Base-by-base conservation (phyloP, 441 rosid genomes). In the Populus hybrid region DNA sequence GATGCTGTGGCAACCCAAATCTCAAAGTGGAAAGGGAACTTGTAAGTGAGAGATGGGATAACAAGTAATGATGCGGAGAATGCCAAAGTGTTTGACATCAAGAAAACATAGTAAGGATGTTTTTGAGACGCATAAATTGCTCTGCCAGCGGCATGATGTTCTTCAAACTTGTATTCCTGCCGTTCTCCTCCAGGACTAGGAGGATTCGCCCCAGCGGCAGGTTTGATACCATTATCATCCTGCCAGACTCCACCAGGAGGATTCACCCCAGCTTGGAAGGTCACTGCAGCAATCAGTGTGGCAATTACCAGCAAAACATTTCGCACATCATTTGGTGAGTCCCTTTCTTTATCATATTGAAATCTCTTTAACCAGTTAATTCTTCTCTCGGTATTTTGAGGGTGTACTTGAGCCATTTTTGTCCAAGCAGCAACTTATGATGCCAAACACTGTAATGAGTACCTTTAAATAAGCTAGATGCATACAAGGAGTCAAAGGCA, bases 231-330 rank as follows among this genome's bases (percentile, higher is more conserved):
- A 6, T 33, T 33, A 33, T 35, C 38, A 35, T 56, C 82, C 59
- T 80, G 79, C 77, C 66, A 76, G 6, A 76, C 9, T 2, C 33
- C 82, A 0, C 73, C 65, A 6, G 66, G 74, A 26, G n/a, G n/a
- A 0, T 76, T 80, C 0, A 72, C 66, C 12, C 79, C 66, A 1
- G 76, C 77, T 40, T 71, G 73, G 28, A 74, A 70, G 3, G 76
- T 75, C 12, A 24, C 70, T 0, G 82, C 63, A 0, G 72, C 72
- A 0, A 80, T 80, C 33, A 80, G 59, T 9, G 64, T 74, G 26
- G 56, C 76, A 0, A 80, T 71, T 7, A 80, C 10, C 21, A 80
- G 76, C 31, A 80, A 29, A n/a, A 38, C 28, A 18, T 76, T 72
- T 2, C 74, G 2, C 3, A 66, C 68, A 0, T 77, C 76, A 18